A percentile compares a stretch with the other conserved stretches of the same genome.
Conservation (phyloP, 2,329 filamentous ascomycete species). For the Calonectria pteridis region DNA sequence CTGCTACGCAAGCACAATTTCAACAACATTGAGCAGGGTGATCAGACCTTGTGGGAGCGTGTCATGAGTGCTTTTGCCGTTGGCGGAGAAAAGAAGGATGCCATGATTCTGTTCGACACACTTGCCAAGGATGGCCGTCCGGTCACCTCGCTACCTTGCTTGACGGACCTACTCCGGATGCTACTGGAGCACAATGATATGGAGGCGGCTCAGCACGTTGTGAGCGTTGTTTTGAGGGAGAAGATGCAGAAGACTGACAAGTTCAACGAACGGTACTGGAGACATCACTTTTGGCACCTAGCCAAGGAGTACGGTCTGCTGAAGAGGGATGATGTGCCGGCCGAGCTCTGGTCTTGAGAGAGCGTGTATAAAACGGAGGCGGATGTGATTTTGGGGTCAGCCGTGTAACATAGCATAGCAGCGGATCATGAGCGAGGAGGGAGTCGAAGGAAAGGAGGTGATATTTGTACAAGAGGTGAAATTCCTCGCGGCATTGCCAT, state of each 20-base stretch:
- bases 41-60: constrained; percentile 78
- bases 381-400: not conserved
- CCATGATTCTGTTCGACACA: constrained; percentile 62
- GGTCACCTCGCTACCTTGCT: constrained; percentile 57
- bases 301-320: constrained; percentile 57
- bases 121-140: constrained; percentile 55
- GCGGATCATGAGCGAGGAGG: constrained; percentile 8
- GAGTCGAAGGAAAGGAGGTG: not conserved
- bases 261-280: constrained; percentile 54
- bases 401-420: not conserved
- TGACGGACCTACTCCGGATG: constrained; percentile 57
- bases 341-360: not conserved
- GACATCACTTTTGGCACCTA: constrained; percentile 64
- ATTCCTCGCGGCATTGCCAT: constrained; percentile 35
- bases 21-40: constrained; percentile 51
- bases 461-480: constrained; percentile 34
- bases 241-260: constrained; percentile 41
- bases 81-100: constrained; percentile 62
- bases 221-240: constrained; percentile 46
- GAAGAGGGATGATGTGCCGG: not conserved
- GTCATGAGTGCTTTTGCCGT: constrained; percentile 76
- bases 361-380: not conserved
- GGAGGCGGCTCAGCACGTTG: constrained; percentile 49
- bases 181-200: constrained; percentile 43
- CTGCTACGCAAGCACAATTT: constrained; percentile 71